A percentile compares a stretch with the other conserved stretches of the same genome.
Conservation (phyloP, 306 rosid species). For the Lablab purpureus region DNA sequence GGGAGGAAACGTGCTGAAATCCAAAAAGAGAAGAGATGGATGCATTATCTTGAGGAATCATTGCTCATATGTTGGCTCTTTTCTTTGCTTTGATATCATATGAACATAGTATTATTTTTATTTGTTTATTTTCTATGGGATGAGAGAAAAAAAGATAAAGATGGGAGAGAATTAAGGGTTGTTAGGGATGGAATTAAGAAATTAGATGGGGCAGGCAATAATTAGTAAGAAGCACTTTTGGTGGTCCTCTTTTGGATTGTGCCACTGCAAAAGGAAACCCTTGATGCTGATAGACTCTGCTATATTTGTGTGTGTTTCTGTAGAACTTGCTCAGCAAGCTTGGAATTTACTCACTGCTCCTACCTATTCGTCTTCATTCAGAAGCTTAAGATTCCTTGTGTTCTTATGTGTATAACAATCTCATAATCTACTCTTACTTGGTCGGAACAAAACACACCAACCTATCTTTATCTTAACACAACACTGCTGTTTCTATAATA, state of each 20-base stretch:
- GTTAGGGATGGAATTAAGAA: conserved; percentile 55
- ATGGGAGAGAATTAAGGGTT: conserved; percentile 49
- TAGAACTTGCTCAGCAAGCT: neutral
- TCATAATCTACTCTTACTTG: conserved; percentile 57
- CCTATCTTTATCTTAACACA: conserved; percentile 42
- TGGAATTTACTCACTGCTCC: conserved; percentile 9
- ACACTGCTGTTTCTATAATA: conserved; percentile 43
- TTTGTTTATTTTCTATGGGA: neutral
- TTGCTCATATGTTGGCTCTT: conserved; percentile 39
- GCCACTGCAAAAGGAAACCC: conserved; percentile 41
- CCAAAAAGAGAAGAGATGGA: conserved; percentile 46
- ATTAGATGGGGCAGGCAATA: conserved; percentile 65
- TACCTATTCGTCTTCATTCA: conserved; percentile 33
- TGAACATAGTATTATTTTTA: neutral
- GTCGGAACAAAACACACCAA: conserved; percentile 84
- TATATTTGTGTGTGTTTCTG: conserved; percentile 24
- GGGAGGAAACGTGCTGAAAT: conserved; percentile 47
- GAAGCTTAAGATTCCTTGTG: conserved; percentile 47
- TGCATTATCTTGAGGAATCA: conserved; percentile 41
- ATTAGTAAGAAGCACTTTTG: conserved; percentile 62
- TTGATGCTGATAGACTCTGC: conserved; percentile 55
- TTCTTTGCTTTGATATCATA: conserved; percentile 34
- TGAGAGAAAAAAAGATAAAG: conserved; percentile 41
- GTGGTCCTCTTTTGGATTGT: conserved; percentile 64
- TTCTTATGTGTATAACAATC: conserved; percentile 23